A percentile compares a stretch with the other conserved stretches of the same genome.
Conservation (phyloP, 352 stramenopile genomes). For the Phytophthora tubulina region DNA sequence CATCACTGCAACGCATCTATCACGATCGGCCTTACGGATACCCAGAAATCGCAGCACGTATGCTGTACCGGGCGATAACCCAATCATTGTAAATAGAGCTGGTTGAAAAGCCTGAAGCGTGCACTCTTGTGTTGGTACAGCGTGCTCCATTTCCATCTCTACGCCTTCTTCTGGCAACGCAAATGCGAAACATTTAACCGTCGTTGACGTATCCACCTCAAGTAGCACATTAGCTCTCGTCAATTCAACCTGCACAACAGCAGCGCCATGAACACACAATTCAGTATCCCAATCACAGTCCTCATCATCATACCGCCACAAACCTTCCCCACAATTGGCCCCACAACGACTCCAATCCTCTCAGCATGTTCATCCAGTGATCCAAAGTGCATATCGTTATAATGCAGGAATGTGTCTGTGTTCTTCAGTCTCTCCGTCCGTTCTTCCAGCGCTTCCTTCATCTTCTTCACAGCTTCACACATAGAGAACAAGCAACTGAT, state of each 20-base stretch:
- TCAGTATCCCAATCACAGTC: not conserved
- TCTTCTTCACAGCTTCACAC: constrained; percentile 39
- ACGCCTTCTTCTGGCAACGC: not conserved
- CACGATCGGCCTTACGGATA: constrained; percentile 43
- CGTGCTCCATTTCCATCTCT: not conserved
- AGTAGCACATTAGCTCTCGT: constrained; percentile 44
- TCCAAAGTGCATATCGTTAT: constrained; percentile 49
- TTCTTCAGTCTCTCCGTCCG: constrained; percentile 11
- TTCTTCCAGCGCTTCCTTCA: constrained; percentile 45
- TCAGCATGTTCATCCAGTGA: constrained; percentile 21
- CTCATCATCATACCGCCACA: not conserved
- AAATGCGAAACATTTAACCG: constrained; percentile 54
- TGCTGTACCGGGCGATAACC: constrained; percentile 35
- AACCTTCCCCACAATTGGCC: constrained; percentile 48
- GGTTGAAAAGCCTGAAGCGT: constrained; percentile 31
- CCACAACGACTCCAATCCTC: constrained; percentile 44
- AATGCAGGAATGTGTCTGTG: constrained; percentile 37
- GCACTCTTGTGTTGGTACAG: constrained; percentile 12
- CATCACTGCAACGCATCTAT: constrained; percentile 40
- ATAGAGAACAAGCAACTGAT: constrained; percentile 67
- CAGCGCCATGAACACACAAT: not conserved
- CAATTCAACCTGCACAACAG: constrained; percentile 27
- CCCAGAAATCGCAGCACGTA: constrained; percentile 59
- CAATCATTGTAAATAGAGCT: constrained; percentile 25
- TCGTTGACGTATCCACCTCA: constrained; percentile 42